Base-by-base conservation (phyloP, 352 stramenopile genomes). In the Phytophthora sansomeana region DNA sequence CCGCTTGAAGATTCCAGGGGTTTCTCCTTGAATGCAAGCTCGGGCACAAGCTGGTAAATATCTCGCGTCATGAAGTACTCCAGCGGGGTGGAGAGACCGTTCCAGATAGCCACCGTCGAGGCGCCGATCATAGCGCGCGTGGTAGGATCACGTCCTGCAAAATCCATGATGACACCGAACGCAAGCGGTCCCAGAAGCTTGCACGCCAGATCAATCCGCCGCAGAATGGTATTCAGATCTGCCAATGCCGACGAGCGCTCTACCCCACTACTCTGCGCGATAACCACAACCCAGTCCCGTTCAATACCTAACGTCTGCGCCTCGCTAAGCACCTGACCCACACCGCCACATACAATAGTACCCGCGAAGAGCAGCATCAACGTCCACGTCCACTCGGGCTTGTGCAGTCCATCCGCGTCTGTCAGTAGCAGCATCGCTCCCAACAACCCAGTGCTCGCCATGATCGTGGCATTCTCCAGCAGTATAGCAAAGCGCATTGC, bases 231-330 rank as follows among this genome's bases (percentile, higher is more conserved):
- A 72, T 96, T 97, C 11, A 93, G 53, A 6, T 67, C 51, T 5
- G 73, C 75, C n/a, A 96, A 63, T n/a, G 62, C 58, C 11, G 60
- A 55, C 4, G 78, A 84, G 32, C 80, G 67, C 5, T 83, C 74
- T 0, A 53, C 60, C 50, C 48, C 68, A 47, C 54, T 70, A 21
- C 19, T 58, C 21, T 71, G 66, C 0, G 87, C 75, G 39, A 96
- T 79, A 4, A 96, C 70, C 2, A 96, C 87, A 36, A 96, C 84
- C 88, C 90, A 97, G 60, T 97, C 90, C 41, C 87, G 84, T 59
- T 97, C 87, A 36, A 96, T 80, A 2, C 81, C 84, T 2, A 96
- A 58, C 6, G 86, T 94, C 54, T 93, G 80, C 10, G 84, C 86
- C 35, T 92, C 74, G 44, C 81, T 93, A n/a, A 93, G 77, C n/a